Evolutionary conservation across 345 rosid species (phyloP).

Genomic region (Luvunga scandens): DNA sequence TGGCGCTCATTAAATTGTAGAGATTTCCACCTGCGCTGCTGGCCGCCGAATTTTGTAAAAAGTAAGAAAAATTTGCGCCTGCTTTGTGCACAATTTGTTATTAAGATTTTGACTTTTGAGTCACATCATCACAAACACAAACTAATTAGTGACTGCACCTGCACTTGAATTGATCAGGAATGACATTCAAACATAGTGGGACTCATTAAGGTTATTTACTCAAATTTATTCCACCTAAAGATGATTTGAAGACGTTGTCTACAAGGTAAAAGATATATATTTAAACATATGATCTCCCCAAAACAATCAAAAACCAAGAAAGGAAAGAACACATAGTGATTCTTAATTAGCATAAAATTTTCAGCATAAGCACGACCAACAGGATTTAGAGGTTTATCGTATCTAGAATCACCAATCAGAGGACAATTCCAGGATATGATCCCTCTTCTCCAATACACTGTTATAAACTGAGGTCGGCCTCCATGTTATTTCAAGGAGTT

Average conservation of each 20-base stretch:
- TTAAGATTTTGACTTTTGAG: too few relatives aligned
- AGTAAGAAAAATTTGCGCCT: too few relatives aligned
- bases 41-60: too few relatives aligned
- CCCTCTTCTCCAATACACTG: not conserved
- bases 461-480: not conserved
- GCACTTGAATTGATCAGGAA: too few relatives aligned
- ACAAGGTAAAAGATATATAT: not conserved
- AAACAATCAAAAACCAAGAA: not conserved
- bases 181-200: too few relatives aligned
- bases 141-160: too few relatives aligned
- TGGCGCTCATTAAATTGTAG: not conserved
- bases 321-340: not conserved
- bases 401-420: not conserved
- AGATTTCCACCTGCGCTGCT: not conserved
- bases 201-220: not conserved
- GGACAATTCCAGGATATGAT: not conserved
- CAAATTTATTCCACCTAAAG: not conserved
- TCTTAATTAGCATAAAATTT: not conserved
- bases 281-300: not conserved
- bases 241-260: not conserved
- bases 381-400: not conserved
- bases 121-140: too few relatives aligned
- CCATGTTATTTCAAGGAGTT: conserved; percentile 56
- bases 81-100: too few relatives aligned
- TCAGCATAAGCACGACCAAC: not conserved